Conservation (phyloP, 495 filamentous ascomycete genomes). For the Daldinia grandis region DNA sequence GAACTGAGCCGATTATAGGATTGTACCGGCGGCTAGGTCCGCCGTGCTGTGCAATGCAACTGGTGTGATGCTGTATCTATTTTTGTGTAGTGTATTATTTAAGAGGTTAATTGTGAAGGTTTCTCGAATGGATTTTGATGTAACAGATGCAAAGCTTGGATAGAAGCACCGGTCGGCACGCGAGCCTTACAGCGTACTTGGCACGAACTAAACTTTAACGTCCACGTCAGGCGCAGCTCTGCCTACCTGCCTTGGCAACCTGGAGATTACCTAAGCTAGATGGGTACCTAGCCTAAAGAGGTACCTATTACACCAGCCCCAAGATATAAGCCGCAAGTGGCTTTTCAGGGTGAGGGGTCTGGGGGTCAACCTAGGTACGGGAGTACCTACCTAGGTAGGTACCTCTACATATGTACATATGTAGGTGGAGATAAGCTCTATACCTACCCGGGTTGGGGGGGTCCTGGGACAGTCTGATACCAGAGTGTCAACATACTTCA, state of each 20-base stretch:
- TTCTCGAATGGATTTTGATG: constrained; percentile 14
- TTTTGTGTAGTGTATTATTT: constrained; percentile 8
- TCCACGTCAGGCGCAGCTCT: constrained; percentile 52
- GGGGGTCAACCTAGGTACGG: too few relatives aligned
- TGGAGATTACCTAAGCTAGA: neutral
- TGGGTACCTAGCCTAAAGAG: neutral
- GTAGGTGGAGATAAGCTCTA: too few relatives aligned
- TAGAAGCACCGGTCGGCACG: neutral
- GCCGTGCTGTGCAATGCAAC: constrained; percentile 8
- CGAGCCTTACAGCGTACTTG: neutral
- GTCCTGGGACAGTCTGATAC: too few relatives aligned
- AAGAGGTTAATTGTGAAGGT: constrained; percentile 12
- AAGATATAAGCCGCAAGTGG: neutral
- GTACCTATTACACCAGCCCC: neutral
- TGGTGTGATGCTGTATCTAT: neutral
- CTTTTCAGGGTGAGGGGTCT: too few relatives aligned
- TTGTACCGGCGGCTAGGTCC: neutral
- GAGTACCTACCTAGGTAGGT: too few relatives aligned
- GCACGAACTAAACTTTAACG: constrained; percentile 5
- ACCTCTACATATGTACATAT: too few relatives aligned
- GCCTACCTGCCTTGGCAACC: constrained; percentile 37
- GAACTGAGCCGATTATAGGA: neutral
- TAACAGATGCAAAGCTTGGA: neutral
- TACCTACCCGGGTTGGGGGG: too few relatives aligned
- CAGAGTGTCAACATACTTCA: too few relatives aligned